Base-by-base conservation (phyloP, 768 basidiomycete genomes). In the Pholiota microspora region DNA sequence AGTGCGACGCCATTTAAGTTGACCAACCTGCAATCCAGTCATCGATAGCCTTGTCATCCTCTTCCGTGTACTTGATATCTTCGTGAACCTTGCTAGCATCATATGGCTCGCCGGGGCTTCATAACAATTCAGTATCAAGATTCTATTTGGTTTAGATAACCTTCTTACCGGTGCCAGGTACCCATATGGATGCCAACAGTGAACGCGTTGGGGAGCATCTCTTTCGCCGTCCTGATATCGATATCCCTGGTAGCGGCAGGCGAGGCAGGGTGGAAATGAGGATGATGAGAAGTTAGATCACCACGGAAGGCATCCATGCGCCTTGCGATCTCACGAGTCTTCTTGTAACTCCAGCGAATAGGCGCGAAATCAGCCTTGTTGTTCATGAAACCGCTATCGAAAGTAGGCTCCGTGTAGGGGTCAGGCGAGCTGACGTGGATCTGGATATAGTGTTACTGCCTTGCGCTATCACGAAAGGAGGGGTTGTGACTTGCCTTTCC, bases 351-450 rank as follows among this genome's bases (percentile, higher is more conserved):
- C 86, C 86, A 88, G 31, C 85, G 82, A 60, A 87, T 83, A 12
- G 86, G 86, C 21, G 84, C 85, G 62, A 86, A 86, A 72, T 88
- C 86, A 25, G 86, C 86, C 73, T 85, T 85, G 74, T 87, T 66
- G 73, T 85, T 87, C 86, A 88, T 83, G 79, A 88, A 87, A n/a
- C 86, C 86, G 55, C 78, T 80, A 71, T 88, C 86, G 63, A 86
- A 87, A 70, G 66, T 73, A 3, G 86, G 85, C 59, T 81, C 81
- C 60, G 71, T 68, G 70, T 86, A 88, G 4, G 86, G 85, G 72
- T 75, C 82, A 42, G 77, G 55, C 18, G 81, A 84, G 44, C 70
- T 62, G 66, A 87, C 82, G 65, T 86, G 85, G 62, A 87, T 86
- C 81, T 83, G 16, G 16, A 45, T 31, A 27, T 9, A 31, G 34